phyloP scores from a whole-genome alignment of 2,329 filamentous ascomycete species.

The Chaetomium sp. region DNA sequence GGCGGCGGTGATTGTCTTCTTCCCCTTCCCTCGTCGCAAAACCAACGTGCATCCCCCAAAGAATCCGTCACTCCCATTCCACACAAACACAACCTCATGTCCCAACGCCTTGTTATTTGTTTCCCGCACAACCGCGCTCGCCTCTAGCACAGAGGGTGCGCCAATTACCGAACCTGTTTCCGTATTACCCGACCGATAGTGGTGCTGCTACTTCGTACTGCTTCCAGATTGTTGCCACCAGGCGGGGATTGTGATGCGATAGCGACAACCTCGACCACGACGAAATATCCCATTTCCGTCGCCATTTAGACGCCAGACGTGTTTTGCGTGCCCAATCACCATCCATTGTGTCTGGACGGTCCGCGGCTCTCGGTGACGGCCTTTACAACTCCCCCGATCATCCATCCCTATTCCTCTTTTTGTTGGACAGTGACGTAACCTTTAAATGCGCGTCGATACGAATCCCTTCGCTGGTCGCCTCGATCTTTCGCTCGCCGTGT shows the following conservation, averaged over 20 bases:
- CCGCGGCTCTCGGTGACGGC: background rate
- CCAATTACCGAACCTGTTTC: constrained; percentile 1
- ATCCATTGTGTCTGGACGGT: too few relatives aligned
- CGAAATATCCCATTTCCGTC: too few relatives aligned
- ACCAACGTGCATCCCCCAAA: background rate
- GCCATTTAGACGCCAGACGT: background rate
- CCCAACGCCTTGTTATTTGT: constrained; percentile 6
- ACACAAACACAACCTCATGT: background rate
- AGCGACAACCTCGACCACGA: too few relatives aligned
- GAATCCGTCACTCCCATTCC: background rate
- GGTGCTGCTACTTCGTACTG: too few relatives aligned
- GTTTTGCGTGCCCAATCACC: background rate
- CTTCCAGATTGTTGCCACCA: too few relatives aligned
- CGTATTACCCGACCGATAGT: too few relatives aligned
- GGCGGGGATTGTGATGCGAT: too few relatives aligned
- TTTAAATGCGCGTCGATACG: constrained; percentile 9
- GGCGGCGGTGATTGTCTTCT: constrained; percentile 6
- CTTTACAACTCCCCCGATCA: background rate
- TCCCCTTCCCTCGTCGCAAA: constrained; percentile 3
- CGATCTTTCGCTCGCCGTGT: constrained; percentile 21
- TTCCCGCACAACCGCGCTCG: background rate
- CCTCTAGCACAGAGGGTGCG: too few relatives aligned
- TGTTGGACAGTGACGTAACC: background rate
- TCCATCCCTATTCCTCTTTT: background rate
- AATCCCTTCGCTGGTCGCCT: constrained; percentile 15